Base-by-base conservation (phyloP, 164 flowering plant genomes). In the Magnolia kwangsiensis region DNA sequence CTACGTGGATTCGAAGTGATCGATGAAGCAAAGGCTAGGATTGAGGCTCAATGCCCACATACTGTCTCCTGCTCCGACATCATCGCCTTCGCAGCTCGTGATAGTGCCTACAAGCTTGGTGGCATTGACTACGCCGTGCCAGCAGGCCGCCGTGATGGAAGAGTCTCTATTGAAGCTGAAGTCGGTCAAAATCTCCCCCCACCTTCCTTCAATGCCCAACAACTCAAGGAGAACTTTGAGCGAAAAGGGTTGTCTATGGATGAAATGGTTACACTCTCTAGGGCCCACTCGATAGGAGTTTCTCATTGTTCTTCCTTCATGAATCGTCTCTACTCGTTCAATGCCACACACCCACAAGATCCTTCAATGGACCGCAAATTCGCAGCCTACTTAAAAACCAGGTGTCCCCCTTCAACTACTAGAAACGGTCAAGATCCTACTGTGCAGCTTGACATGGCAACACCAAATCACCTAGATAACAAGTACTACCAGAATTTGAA, bases 31-130 rank as follows among this genome's bases (percentile, higher is more conserved):
- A 90, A 89, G 80, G 78, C 83, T 13, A 27, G 69, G 9, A 23
- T 90, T 14, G 91, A 90, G 63, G 72, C 86, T 7, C 31, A 2
- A 7, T 89, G 93, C 80, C 88, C 88, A 1, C 24, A 75, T 19
- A 83, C 83, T 0, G 90, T 89, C 8, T 89, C 94, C 0, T 90
- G 94, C 50, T 80, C 94, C 0, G 94, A 90, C 81, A 85, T 88
- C 29, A 74, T 90, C 0, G 88, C 94, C 0, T 87, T 89, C 14
- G 91, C 92, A 0, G 90, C 92, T 2, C 82, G 94, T 0, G 90
- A 89, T 68, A 80, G 87, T 8, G 84, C 86, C 49, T 55, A 18
- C 21, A 76, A 49, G 18, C 76, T 68, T 5, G 87, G 89, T 7
- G 81, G 83, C 3, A 81, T 83, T 58, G 74, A 71, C 78, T 88